A percentile compares a stretch with the other conserved stretches of the same genome.
phyloP scores from a whole-genome alignment of 768 basidiomycete species.

The Strobilomyces dryophilus region DNA sequence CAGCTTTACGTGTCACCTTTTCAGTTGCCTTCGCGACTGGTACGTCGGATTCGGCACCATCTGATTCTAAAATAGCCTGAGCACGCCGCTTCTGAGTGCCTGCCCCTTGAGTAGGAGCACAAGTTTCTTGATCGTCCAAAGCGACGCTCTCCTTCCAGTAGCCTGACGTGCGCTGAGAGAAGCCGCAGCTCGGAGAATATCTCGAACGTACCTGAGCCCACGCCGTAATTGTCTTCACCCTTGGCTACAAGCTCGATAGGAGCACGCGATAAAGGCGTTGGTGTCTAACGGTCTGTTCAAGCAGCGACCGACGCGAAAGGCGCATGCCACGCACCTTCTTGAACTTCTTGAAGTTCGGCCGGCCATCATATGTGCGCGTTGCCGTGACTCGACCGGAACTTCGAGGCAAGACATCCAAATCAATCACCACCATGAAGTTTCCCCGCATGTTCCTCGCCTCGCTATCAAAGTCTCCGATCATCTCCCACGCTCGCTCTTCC shows the following conservation, averaged over 20 bases:
- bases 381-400: conserved; percentile 20
- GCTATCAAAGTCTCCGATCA: conserved; percentile 58
- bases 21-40: conserved; percentile 13
- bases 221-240: conserved; percentile 51
- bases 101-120: conserved; percentile 16
- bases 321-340: conserved; percentile 49
- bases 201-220: conserved; percentile 43
- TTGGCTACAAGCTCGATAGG: conserved; percentile 50
- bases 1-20: conserved; percentile 20
- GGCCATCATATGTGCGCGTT: conserved; percentile 40
- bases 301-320: conserved; percentile 6
- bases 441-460: conserved; percentile 59
- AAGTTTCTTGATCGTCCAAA: conserved; percentile 12
- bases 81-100: conserved; percentile 23
- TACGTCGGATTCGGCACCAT: conserved; percentile 30
- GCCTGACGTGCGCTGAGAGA: conserved; percentile 31
- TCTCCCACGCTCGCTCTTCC: conserved; percentile 50
- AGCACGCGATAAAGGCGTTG: conserved; percentile 20
- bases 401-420: conserved; percentile 51
- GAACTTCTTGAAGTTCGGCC: conserved; percentile 75
- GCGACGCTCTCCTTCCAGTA: conserved; percentile 50
- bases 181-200: neutral
- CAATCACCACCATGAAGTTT: conserved; percentile 77
- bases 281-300: conserved; percentile 23
- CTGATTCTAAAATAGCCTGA: conserved; percentile 38